Evolutionary conservation across 805 yeast genomes (phyloP), one percentile per base, ranked within the genome.

Genomic region (Saitoella complicata): DNA sequence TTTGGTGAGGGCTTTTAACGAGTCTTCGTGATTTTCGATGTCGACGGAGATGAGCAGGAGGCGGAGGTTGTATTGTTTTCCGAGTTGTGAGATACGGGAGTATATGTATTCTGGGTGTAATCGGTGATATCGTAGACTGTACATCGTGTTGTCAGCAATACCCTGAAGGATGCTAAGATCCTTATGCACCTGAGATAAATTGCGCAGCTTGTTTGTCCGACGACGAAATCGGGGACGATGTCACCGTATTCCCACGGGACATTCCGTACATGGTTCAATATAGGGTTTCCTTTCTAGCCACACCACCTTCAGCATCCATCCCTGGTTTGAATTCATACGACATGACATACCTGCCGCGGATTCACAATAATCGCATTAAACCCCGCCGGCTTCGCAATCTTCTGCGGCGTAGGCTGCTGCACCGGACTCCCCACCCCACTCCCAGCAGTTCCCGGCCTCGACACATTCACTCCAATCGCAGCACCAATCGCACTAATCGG

Each of bases 61-160:
- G 4, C 66, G 60, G 30, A 56, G 45, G 34, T 53, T 51, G 46
- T 48, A 58, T 36, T 52, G 58, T 31, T 51, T 48, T 10, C 66
- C 66, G 11, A 67, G 52, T 41, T 53, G 50, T 21, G 51, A 49
- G 29, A 66, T 59, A 10, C 70, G 58, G 12, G 52, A 50, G 53
- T 56, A 59, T 12, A 67, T 63, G 46, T 67, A 65, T 46, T 65
- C 70, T 3, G 69, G 70, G 39, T 61, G 66, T 31, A 66, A 50
- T 9, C 58, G 48, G 39, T 54, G 57, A 42, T 54, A 54, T 41
- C 51, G 50, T 31, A 54, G 40, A 37, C 56, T 35, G 12, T 30
- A 8, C 13, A 30, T 8, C 12, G 37, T 30, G 5, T 4, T 7
- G 12, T 21, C 30, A 7, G 29, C 10, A 4, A 11, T 9, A 39